Base-by-base conservation (phyloP, 306 rosid genomes). In the Inga laurina region DNA sequence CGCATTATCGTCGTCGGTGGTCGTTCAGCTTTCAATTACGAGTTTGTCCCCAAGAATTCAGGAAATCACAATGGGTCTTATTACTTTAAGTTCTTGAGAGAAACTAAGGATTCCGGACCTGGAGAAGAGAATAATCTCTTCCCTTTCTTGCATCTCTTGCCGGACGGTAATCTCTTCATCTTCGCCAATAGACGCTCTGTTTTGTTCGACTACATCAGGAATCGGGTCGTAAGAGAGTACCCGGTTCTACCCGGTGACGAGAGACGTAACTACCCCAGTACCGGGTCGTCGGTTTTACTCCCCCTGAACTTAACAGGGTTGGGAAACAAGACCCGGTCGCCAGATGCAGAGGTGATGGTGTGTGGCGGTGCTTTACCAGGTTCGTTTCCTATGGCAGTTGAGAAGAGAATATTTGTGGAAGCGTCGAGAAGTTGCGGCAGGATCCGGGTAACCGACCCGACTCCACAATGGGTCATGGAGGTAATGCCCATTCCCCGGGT, bases 91-190 rank as follows among this genome's bases (percentile, higher is more conserved):
- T 91, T 94, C 91, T 86, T 94, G 90, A 45, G 16, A 41, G 83
- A 86, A 15, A 94, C 97, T 10, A 76, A 54, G 15, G 97, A 94
- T 18, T 79, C 78, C 0, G 61, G 61, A 24, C 85, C 76, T 10
- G 88, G 83, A 1, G 94, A 84, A 46, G 97, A 92, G 86, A 94
- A 92, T 78, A 94, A 94, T 89, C 97, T 94, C 84, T 94, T 90
- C 41, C 98, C 97, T 0, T 94, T 91, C 91, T 85, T 92, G 91
- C 96, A 91, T 72, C 92, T 94, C 30, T 51, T 90, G 39, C 94
- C 94, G 1, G 92, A 93, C 74, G 97, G 94, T 0, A 90, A 89
- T 62, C 94, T 94, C 66, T 92, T 92, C 89, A 10, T 94, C 56
- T 94, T 94, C 81, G 96, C 98, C 2, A 92, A 94, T 71, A 85